Evolutionary conservation across 345 rosid species (phyloP).

Genomic region (Lepidium didymum): DNA sequence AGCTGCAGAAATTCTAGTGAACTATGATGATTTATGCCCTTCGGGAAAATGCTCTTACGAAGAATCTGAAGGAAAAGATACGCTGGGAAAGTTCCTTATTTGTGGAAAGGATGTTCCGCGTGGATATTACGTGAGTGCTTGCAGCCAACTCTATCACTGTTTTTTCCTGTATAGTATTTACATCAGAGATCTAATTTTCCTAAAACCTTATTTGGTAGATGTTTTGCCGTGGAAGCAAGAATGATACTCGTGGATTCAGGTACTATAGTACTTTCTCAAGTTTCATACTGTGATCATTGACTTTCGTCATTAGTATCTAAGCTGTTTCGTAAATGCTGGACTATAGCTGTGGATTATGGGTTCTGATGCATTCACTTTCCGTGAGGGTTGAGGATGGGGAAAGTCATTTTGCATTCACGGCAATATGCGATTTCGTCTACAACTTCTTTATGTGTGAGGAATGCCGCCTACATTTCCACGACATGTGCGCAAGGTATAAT

Average conservation of each 20-base stretch:
- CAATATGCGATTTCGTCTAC: conserved; percentile 79
- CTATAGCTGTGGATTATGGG: conserved; percentile 98
- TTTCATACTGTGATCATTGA: neutral
- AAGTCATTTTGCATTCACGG: conserved; percentile 67
- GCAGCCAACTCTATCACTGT: neutral
- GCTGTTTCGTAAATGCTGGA: neutral
- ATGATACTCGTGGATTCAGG: conserved; percentile 96
- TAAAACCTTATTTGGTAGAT: conserved; percentile 49
- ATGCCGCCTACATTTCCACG: conserved; percentile 81
- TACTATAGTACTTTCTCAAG: conserved; percentile 22
- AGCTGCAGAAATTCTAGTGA: conserved; percentile 77
- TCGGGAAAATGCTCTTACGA: conserved; percentile 38
- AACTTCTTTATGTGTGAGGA: conserved; percentile 92
- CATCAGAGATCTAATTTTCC: neutral
- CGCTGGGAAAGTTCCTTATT: conserved; percentile 46
- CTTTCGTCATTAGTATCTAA: neutral
- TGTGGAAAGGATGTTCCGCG: conserved; percentile 98
- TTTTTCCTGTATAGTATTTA: neutral
- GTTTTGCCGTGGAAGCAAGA: conserved; percentile 98
- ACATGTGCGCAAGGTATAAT: conserved; percentile 80
- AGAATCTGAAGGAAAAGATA: conserved; percentile 36
- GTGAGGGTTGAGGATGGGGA: conserved; percentile 83
- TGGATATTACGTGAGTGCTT: conserved; percentile 75
- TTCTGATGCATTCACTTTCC: conserved; percentile 88
- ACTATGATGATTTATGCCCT: conserved; percentile 75